Evolutionary conservation across 208 protist species (phyloP), one percentile per base, ranked within the genome.

Genomic region (Borovskyia barvae): DNA sequence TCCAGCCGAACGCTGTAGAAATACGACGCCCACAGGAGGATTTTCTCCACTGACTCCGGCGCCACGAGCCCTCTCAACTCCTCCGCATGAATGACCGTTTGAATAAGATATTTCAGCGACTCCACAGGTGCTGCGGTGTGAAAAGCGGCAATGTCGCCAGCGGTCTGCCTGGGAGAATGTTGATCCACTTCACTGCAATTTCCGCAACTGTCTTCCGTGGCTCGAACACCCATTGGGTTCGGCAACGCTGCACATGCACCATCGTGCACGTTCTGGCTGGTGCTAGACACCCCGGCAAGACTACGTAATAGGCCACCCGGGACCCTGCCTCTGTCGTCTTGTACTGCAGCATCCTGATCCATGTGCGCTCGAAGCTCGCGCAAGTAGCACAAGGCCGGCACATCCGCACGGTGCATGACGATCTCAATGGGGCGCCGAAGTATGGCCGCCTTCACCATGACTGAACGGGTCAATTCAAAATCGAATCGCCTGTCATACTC

Each of bases 381-480:
- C 45, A 88, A 22, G 57, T 72, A 84, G 48, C 81, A 88, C 28
- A 88, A 52, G 15, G 71, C 62, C 5, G 81, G 81, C 6, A 88
- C 61, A 43, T 88, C 74, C 1, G 73, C 72, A 2, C 62, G 51
- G 55, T 77, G 68, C 35, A 81, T 50, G 20, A 49, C 20, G 28
- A 87, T 57, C 22, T 66, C 65, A 3, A 87, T 22, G 5, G 80
- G 69, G 6, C 75, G 72, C 7, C 63, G 64, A 14, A 83, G 39
- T 5, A 83, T 39, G 2, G 37, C 35, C 33, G 62, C 64, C 7
- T 49, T 71, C 3, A 41, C 54, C n/a, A n/a, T n/a, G n/a, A n/a
- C n/a, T n/a, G n/a, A n/a, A n/a, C n/a, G n/a, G 42, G 25, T 47
- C 20, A 5, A 25, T 11, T 28, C 33, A 8, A 5, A n/a, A 8